Base-by-base conservation (phyloP, 2,329 filamentous ascomycete species). In the Colletotrichum nymphaeae region DNA sequence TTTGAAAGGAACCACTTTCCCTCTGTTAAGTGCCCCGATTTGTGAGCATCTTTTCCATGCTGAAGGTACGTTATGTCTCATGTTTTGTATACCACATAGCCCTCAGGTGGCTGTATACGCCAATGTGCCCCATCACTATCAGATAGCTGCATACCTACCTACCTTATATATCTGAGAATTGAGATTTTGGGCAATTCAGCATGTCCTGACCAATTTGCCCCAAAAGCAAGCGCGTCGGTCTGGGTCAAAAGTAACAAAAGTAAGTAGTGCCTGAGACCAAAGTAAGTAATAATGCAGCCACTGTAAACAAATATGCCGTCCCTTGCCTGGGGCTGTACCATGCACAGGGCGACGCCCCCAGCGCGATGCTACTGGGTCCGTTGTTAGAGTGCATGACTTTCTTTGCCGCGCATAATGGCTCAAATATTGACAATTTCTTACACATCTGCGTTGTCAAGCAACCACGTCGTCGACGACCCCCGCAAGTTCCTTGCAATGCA, bases 401-500 rank as follows among this genome's bases (percentile, higher is more conserved):
- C 32, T 26, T 32, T 19, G 49, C 24, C 4, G 11, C 63, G 32
- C 52, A 65, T 65, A 12, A 57, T n/a, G 24, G 22, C 2, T 6
- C 56, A 26, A 57, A 56, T 57, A 65, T 57, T 65, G 16, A 46
- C 19, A 65, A 57, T 57, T 24, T 57, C 24, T 26, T n/a, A 14
- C 56, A 24, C 24, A 28, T 22, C 22, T 32, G n/a, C 26, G 37
- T 24, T 26, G 6, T 63, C 16, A 57, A 30, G 52, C 49, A 57
- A 30, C 24, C n/a, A 28, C 49, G 28, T 24, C 12, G 30, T 37
- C 14, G 12, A 46, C 16, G 2, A 24, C 11, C 42, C 22, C n/a
- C 35, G 19, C 12, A 6, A 28, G 46, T 49, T 49, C 42, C 19
- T 49, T 49, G 19, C 42, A 49, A 49, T 22, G 42, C 42, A 49